Evolutionary conservation across 2,329 filamentous ascomycete genomes (phyloP).

Genomic region (Penicillium olsonii): DNA sequence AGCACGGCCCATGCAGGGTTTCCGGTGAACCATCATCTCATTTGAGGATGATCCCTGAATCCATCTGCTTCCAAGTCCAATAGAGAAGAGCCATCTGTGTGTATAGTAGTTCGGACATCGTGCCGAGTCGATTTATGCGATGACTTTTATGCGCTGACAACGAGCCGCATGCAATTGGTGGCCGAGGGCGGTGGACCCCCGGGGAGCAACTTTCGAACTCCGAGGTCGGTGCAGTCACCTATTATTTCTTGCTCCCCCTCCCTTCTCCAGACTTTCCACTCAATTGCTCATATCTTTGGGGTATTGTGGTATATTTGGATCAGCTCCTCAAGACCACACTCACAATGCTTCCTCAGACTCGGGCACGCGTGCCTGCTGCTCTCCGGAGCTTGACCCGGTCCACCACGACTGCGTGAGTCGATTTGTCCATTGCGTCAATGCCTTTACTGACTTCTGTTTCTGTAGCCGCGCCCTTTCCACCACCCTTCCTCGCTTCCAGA

Average conservation of each 20-base stretch:
- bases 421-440: conserved; percentile 1
- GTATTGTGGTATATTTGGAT: conserved; percentile 12
- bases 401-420: conserved; percentile 18
- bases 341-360: conserved; percentile 26
- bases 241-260: conserved; percentile 21
- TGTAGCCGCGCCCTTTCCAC: conserved; percentile 40
- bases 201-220: conserved; percentile 21
- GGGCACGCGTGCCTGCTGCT: conserved; percentile 29
- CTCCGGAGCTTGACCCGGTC: conserved; percentile 27
- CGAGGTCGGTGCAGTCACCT: conserved; percentile 15
- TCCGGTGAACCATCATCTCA: too few relatives aligned
- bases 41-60: too few relatives aligned
- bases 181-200: conserved; percentile 11
- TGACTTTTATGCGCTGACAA: conserved; percentile 5
- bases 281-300: conserved; percentile 11
- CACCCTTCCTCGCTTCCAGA: conserved; percentile 49
- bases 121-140: neutral
- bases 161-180: conserved; percentile 11
- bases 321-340: conserved; percentile 5
- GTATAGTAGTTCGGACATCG: neutral
- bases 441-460: conserved; percentile 7
- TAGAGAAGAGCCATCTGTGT: neutral
- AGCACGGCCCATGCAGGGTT: too few relatives aligned
- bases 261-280: conserved; percentile 15
- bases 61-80: too few relatives aligned